These are phyloP conservation scores for Flaveria sonorensis DNA, from an alignment of 129 eudicot species.

Conservation along the genomic window DNA sequence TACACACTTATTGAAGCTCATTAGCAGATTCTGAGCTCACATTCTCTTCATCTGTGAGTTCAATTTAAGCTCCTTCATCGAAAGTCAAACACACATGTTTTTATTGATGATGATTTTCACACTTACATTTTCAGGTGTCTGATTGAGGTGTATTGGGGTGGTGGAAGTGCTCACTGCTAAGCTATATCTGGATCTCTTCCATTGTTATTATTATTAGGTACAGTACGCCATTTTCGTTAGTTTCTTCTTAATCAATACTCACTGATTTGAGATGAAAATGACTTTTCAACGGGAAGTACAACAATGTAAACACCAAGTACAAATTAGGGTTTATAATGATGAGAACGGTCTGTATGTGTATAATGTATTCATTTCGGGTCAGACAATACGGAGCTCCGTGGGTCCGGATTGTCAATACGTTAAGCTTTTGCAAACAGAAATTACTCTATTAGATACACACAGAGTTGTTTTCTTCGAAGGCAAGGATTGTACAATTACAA, in stretches of 20 bases:
- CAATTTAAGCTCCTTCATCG: slow-evolving; percentile 1
- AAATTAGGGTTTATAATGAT: slow-evolving; percentile 30
- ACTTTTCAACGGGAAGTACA: slow-evolving; percentile 31
- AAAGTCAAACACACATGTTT: background rate
- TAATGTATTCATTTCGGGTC: slow-evolving; percentile 19
- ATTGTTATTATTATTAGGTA: slow-evolving; percentile 12
- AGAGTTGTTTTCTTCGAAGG: slow-evolving; percentile 27
- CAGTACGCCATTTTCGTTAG: slow-evolving; percentile 9
- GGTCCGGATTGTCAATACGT: slow-evolving; percentile 35
- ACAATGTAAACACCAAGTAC: slow-evolving; percentile 21
- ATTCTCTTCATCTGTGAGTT: slow-evolving; percentile 28
- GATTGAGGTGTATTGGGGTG: slow-evolving; percentile 4
- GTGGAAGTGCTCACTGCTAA: background rate
- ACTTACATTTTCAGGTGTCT: slow-evolving; percentile 18
- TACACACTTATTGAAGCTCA: slow-evolving; percentile 2
- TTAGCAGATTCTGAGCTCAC: slow-evolving; percentile 33
- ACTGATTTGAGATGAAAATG: slow-evolving; percentile 13
- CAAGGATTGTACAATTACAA: slow-evolving; percentile 3
- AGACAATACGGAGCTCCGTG: slow-evolving; percentile 38
- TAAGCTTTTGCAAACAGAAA: background rate
- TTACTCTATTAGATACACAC: background rate
- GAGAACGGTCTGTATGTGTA: background rate
- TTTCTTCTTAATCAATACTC: slow-evolving; percentile 12
- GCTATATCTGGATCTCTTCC: slow-evolving; percentile 11
- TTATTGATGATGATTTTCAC: background rate